Evolutionary conservation across 2,329 filamentous ascomycete species (phyloP).

Genomic region (Fusarium musae): DNA sequence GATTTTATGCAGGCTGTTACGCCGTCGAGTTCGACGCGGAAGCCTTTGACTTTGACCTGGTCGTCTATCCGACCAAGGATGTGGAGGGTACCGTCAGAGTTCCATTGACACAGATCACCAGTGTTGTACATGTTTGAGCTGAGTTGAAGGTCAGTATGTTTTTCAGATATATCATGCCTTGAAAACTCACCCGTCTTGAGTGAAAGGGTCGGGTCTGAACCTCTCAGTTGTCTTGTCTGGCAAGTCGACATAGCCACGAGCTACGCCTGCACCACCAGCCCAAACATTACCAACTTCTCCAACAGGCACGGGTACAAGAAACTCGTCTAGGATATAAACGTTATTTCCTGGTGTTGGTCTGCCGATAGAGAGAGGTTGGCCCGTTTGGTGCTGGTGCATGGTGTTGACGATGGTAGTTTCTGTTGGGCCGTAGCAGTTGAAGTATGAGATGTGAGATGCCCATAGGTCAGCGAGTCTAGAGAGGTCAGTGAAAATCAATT

Average conservation of each 20-base stretch:
- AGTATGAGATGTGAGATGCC: constrained; percentile 59
- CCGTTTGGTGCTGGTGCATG: constrained; percentile 51
- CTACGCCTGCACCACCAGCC: constrained; percentile 64
- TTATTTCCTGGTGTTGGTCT: constrained; percentile 66
- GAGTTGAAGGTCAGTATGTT: fast-evolving
- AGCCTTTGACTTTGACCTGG: constrained; percentile 70
- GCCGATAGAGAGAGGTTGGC: constrained; percentile 64
- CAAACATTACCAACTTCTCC: constrained; percentile 65
- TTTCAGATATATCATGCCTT: no score
- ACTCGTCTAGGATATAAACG: constrained; percentile 64
- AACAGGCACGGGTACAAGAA: constrained; percentile 55
- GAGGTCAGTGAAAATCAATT: neutral
- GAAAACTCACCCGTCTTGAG: constrained; percentile 58
- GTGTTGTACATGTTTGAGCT: constrained; percentile 66
- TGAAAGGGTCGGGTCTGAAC: constrained; percentile 63
- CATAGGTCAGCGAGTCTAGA: constrained; percentile 62
- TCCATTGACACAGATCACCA: constrained; percentile 67
- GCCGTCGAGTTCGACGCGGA: constrained; percentile 70
- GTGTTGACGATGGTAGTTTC: constrained; percentile 70
- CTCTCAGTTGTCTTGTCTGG: constrained; percentile 61
- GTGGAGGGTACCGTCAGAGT: constrained; percentile 62
- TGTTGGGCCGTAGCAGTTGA: constrained; percentile 69
- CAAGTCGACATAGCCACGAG: constrained; percentile 65
- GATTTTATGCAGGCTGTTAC: constrained; percentile 60
- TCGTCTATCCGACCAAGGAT: constrained; percentile 67